Evolutionary conservation across 2,329 filamentous ascomycete species (phyloP).

Genomic region (Sordariomycetes sp.): DNA sequence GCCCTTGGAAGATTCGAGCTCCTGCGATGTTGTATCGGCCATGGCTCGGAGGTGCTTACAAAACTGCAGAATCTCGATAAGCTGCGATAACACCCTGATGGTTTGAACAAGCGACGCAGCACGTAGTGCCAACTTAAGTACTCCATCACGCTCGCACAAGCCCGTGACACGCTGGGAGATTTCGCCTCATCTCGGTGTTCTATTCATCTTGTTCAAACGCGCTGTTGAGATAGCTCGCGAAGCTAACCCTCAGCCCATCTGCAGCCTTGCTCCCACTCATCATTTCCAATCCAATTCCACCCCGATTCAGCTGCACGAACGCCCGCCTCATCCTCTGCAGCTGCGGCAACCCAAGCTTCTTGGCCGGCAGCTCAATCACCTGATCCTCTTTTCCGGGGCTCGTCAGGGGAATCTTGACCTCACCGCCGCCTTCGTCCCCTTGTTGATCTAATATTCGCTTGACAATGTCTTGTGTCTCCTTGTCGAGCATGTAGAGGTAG

Average conservation of each 20-base stretch:
- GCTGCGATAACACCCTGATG: too few relatives aligned
- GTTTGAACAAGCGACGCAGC: too few relatives aligned
- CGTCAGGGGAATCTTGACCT: conserved; percentile 38
- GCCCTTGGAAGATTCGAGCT: too few relatives aligned
- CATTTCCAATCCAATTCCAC: conserved; percentile 49
- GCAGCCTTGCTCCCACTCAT: conserved; percentile 45
- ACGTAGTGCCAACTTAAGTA: too few relatives aligned
- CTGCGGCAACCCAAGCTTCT: conserved; percentile 61
- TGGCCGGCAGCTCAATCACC: conserved; percentile 54
- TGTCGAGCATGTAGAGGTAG: conserved; percentile 73
- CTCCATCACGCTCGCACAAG: too few relatives aligned
- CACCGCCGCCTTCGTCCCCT: conserved; percentile 56
- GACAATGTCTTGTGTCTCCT: conserved; percentile 68
- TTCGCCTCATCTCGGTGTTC: too few relatives aligned
- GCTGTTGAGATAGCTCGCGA: conserved; percentile 59
- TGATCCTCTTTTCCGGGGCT: conserved; percentile 33
- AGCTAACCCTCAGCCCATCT: conserved; percentile 49
- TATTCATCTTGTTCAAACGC: conserved; percentile 50
- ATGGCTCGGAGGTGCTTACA: too few relatives aligned
- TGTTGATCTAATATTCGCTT: conserved; percentile 60
- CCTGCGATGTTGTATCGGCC: too few relatives aligned
- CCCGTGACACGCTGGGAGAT: too few relatives aligned
- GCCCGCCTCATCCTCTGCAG: conserved; percentile 70
- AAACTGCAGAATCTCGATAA: too few relatives aligned
- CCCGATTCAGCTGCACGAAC: conserved; percentile 69